Conservation (phyloP, 192 early-diverging fungal genomes). For the Ambispora gerdemannii region DNA sequence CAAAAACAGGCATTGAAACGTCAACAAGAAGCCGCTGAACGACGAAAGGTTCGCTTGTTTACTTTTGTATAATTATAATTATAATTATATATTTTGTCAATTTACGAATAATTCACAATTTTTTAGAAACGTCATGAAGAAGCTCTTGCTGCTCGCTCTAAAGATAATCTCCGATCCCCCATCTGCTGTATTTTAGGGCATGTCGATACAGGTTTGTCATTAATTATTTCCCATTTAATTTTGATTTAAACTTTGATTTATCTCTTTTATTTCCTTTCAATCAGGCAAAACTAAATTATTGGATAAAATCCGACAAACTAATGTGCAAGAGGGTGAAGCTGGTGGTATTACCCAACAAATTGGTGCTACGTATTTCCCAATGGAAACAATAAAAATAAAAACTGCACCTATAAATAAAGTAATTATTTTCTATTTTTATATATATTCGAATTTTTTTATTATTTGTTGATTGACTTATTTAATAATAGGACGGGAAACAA, state of each 20-base stretch:
- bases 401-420: constrained; percentile 73
- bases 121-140: constrained; percentile 54
- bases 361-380: constrained; percentile 89
- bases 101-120: background rate
- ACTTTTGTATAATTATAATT: background rate
- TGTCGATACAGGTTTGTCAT: constrained; percentile 91
- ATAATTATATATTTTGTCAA: background rate
- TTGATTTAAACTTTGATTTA: constrained; percentile 31
- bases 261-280: constrained; percentile 2
- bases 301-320: constrained; percentile 99
- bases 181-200: constrained; percentile 99
- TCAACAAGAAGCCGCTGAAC: constrained; percentile 77
- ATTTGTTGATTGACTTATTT: background rate
- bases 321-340: constrained; percentile 99
- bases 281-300: constrained; percentile 84
- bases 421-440: constrained; percentile 27
- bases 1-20: constrained; percentile 32
- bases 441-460: background rate
- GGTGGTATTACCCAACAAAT: constrained; percentile 99
- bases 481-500: constrained; percentile 39
- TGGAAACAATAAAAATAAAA: constrained; percentile 89
- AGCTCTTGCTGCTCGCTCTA: constrained; percentile 78
- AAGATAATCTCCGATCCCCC: constrained; percentile 91
- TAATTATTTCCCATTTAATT: background rate
- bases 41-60: constrained; percentile 50